Evolutionary conservation across 2,329 filamentous ascomycete genomes (phyloP).

Genomic region (Monilinia fructigena): DNA sequence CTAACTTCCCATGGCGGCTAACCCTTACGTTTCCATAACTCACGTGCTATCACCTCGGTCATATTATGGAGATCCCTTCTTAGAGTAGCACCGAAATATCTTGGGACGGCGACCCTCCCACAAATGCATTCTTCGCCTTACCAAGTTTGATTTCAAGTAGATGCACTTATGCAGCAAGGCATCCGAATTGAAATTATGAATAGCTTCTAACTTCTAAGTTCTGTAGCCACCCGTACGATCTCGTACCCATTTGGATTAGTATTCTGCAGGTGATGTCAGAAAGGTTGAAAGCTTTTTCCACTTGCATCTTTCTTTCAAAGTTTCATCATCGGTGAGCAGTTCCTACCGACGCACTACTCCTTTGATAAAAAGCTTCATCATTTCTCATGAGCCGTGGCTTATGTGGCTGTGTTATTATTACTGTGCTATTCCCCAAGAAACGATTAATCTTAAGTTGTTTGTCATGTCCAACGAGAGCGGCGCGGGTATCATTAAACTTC

Average conservation of each 20-base stretch:
- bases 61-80: conserved; percentile 3
- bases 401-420: not conserved
- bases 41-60: conserved; percentile 9
- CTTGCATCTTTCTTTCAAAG: not conserved
- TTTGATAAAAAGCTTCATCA: not conserved
- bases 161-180: not conserved
- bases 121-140: not conserved
- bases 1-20: not conserved
- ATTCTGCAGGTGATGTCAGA: conserved; percentile 1
- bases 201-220: not conserved
- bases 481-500: not conserved
- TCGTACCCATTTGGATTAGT: not conserved
- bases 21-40: not conserved
- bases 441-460: not conserved
- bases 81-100: conserved; percentile 4
- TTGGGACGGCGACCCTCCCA: not conserved
- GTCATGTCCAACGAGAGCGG: not conserved
- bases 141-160: not conserved
- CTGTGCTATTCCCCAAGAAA: not conserved
- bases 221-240: not conserved
- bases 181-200: not conserved
- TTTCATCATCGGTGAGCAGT: not conserved
- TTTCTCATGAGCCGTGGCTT: not conserved
- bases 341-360: not conserved
- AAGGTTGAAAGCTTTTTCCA: conserved; percentile 5